Evolutionary conservation across 2,329 filamentous ascomycete genomes (phyloP).

Genomic region (Rosellinia necatrix): DNA sequence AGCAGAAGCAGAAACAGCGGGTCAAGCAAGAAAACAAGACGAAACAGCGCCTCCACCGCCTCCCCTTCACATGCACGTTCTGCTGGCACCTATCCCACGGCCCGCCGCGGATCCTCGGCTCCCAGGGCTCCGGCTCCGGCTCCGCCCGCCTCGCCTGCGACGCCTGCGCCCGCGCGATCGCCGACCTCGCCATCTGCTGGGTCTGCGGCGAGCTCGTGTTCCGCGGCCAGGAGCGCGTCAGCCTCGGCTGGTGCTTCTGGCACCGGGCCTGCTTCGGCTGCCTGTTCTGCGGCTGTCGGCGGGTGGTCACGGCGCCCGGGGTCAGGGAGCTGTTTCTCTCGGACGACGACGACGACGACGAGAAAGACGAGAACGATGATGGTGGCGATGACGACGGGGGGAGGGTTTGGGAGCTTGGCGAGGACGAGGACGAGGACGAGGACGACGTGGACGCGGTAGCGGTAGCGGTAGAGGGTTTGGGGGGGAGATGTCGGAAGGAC

Average conservation of each 20-base stretch:
- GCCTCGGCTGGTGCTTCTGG: conserved; percentile 66
- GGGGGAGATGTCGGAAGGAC: conserved; percentile 22
- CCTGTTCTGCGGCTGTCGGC: conserved; percentile 53
- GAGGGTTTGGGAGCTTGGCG: conserved; percentile 19
- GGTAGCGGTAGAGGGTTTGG: conserved; percentile 30
- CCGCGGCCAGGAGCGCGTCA: conserved; percentile 59
- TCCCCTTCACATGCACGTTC: conserved; percentile 58
- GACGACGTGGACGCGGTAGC: not conserved
- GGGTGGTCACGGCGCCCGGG: conserved; percentile 43
- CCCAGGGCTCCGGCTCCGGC: no score
- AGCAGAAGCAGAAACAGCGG: no score
- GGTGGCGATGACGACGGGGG: conserved; percentile 15
- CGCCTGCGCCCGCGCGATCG: conserved; percentile 51
- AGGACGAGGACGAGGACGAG: conserved; percentile 7
- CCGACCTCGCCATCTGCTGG: conserved; percentile 62
- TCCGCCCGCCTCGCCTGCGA: conserved; percentile 55
- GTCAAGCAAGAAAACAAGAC: no score
- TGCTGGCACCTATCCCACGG: conserved; percentile 52
- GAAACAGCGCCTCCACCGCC: not conserved
- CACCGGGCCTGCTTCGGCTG: conserved; percentile 61
- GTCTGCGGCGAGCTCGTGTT: conserved; percentile 60
- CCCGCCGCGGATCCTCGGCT: conserved; percentile 49
- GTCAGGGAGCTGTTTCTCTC: conserved; percentile 45
- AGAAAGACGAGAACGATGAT: conserved; percentile 1
- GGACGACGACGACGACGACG: no score